Conservation (phyloP, 331 rosid genomes). For the Arachis monticola region DNA sequence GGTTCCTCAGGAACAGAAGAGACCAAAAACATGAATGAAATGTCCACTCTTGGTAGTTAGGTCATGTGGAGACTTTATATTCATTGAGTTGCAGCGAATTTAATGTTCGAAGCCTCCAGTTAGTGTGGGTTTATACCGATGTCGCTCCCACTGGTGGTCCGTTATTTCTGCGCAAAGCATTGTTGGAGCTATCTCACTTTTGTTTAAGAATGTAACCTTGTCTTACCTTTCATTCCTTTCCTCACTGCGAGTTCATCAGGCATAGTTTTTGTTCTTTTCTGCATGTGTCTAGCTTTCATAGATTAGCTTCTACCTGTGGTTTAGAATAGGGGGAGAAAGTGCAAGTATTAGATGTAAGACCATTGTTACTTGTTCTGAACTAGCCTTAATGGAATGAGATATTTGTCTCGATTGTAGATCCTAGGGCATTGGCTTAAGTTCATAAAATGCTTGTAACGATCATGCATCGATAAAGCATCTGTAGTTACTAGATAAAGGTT, state of each 20-base stretch:
- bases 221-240: background rate
- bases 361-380: background rate
- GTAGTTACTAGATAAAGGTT: too few species aligned
- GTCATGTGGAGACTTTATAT: conserved; percentile 5
- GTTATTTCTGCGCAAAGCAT: conserved; percentile 22
- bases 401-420: background rate
- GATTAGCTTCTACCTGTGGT: conserved; percentile 17
- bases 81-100: conserved; percentile 22
- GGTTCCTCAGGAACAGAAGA: conserved; percentile 68
- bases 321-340: conserved; percentile 11
- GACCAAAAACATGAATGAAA: conserved; percentile 48
- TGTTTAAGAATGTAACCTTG: background rate
- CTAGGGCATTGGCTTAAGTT: background rate
- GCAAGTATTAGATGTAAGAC: conserved; percentile 16
- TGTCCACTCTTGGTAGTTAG: background rate
- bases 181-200: conserved; percentile 12
- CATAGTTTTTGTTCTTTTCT: too few species aligned
- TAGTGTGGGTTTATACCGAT: background rate
- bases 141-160: background rate
- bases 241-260: conserved; percentile 6
- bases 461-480: too few species aligned
- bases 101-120: background rate
- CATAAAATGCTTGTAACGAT: too few species aligned
- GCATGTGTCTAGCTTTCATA: conserved; percentile 25
- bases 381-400: background rate